Evolutionary conservation across 139 green algal genomes (phyloP).

Genomic region (Micractinium sp.): DNA sequence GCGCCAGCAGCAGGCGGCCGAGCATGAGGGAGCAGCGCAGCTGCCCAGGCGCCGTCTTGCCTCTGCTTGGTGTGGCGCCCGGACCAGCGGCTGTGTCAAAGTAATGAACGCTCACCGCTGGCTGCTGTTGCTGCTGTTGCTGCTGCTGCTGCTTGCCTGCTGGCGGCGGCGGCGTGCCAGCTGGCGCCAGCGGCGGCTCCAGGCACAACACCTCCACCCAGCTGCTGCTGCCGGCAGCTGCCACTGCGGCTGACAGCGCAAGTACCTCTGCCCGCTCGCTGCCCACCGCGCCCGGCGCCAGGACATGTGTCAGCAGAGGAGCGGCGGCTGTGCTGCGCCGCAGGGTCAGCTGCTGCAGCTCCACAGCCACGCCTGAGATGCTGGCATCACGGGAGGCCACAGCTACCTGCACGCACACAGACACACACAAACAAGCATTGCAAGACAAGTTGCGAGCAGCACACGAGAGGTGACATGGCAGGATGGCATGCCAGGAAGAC

Average conservation of each 20-base stretch:
- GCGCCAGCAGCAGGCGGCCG: slow-evolving; percentile 1
- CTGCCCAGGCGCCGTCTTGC: neutral
- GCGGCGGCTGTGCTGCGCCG: slow-evolving; percentile 22
- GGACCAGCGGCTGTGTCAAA: neutral
- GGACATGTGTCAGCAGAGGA: neutral
- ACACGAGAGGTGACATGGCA: no score
- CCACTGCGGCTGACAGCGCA: neutral
- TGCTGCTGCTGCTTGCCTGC: neutral
- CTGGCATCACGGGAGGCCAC: neutral
- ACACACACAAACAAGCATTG: neutral
- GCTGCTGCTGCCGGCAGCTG: slow-evolving; percentile 21
- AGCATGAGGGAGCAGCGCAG: neutral
- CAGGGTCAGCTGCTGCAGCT: slow-evolving; percentile 18
- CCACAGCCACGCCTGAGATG: slow-evolving; percentile 5
- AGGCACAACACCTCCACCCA: slow-evolving; percentile 23
- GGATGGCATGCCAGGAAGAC: no score
- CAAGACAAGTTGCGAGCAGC: no score
- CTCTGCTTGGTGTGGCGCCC: neutral
- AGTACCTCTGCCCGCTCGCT: neutral
- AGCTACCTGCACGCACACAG: slow-evolving; percentile 1
- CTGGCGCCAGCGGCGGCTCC: neutral
- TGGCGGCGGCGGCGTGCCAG: neutral
- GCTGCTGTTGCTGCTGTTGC: neutral
- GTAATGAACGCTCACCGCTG: slow-evolving; percentile 4
- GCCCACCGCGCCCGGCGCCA: neutral